phyloP scores from a whole-genome alignment of 2,329 filamentous ascomycete genomes.

The Verticillium albo-atrum region DNA sequence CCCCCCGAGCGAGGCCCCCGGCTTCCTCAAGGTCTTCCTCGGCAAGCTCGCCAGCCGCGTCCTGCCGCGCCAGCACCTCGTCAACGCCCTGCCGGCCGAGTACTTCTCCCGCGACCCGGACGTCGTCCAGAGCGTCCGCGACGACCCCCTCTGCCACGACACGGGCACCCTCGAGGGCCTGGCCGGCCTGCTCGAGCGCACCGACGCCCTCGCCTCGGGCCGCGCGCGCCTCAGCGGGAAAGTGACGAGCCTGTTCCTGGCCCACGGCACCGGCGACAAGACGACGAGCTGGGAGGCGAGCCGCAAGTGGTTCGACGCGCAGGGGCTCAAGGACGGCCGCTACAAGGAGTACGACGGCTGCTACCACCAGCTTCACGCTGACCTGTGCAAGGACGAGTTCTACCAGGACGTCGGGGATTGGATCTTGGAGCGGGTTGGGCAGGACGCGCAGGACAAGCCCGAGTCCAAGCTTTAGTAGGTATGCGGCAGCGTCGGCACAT shows the following conservation, averaged over 20 bases:
- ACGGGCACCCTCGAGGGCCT: slow-evolving; percentile 83
- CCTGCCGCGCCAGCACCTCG: slow-evolving; percentile 63
- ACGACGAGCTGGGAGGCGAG: slow-evolving; percentile 63
- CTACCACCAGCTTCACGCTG: slow-evolving; percentile 70
- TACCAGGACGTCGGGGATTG: slow-evolving; percentile 60
- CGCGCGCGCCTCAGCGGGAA: slow-evolving; percentile 43
- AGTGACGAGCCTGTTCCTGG: slow-evolving; percentile 65
- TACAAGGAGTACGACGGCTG: slow-evolving; percentile 72
- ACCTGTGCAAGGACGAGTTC: slow-evolving; percentile 49
- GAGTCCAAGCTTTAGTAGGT: slow-evolving; percentile 32
- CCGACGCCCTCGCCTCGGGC: slow-evolving; percentile 53
- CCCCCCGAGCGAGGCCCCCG: slow-evolving; percentile 60
- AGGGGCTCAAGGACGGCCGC: slow-evolving; percentile 61
- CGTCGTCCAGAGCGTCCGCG: slow-evolving; percentile 54
- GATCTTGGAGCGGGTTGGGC: slow-evolving; percentile 45
- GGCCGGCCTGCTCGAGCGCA: slow-evolving; percentile 72
- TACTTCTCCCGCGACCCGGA: slow-evolving; percentile 64
- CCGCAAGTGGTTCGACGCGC: slow-evolving; percentile 56
- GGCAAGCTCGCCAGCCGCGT: slow-evolving; percentile 66
- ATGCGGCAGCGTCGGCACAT: too few relatives aligned
- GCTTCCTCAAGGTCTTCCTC: slow-evolving; percentile 54
- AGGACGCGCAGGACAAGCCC: slow-evolving; percentile 9
- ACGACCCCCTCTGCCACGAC: slow-evolving; percentile 72
- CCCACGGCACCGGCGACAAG: slow-evolving; percentile 72
- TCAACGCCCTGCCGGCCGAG: slow-evolving; percentile 58